Percentiles rank a stretch among this genome's conserved stretches.
Evolutionary conservation across 495 filamentous ascomycete genomes (phyloP).

Genomic region (Endocarpon pusillum): DNA sequence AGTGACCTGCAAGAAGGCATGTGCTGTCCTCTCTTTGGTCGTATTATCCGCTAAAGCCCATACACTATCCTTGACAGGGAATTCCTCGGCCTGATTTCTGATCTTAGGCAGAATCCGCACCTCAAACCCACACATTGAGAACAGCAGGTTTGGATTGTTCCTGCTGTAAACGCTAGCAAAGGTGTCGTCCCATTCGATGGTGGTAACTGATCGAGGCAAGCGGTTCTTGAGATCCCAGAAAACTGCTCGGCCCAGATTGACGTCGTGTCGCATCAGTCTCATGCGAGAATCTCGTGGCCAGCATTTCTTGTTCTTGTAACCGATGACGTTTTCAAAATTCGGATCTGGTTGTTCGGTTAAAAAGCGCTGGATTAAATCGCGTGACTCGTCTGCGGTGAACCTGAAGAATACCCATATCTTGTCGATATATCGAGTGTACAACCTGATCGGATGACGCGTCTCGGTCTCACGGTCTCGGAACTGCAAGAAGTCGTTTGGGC

Average conservation of each 20-base stretch:
- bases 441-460: conserved; percentile 78
- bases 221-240: conserved; percentile 99
- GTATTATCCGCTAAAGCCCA: conserved; percentile 96
- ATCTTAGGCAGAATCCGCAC: conserved; percentile 94
- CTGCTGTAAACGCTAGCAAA: conserved; percentile 98
- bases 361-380: conserved; percentile 94
- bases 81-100: conserved; percentile 88
- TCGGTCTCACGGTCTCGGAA: conserved; percentile 86
- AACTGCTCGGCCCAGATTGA: conserved; percentile 92
- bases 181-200: conserved; percentile 98
- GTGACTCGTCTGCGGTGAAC: conserved; percentile 82
- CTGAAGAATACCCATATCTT: conserved; percentile 97
- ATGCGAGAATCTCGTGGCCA: conserved; percentile 97
- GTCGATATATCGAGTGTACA: conserved; percentile 96
- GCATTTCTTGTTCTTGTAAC: conserved; percentile 98
- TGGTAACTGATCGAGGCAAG: conserved; percentile 83
- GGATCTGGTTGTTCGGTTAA: conserved; percentile 96
- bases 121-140: conserved; percentile 97
- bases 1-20: conserved; percentile 95
- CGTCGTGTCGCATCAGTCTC: conserved; percentile 97
- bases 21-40: conserved; percentile 89
- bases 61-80: conserved; percentile 91
- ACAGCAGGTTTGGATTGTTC: conserved; percentile 93
- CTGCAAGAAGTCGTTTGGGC: conserved; percentile 95
- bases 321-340: conserved; percentile 98